Percentiles rank a stretch among this genome's conserved stretches.
Conservation (phyloP, 805 yeast species). For the Metschnikowia dekortorum region DNA sequence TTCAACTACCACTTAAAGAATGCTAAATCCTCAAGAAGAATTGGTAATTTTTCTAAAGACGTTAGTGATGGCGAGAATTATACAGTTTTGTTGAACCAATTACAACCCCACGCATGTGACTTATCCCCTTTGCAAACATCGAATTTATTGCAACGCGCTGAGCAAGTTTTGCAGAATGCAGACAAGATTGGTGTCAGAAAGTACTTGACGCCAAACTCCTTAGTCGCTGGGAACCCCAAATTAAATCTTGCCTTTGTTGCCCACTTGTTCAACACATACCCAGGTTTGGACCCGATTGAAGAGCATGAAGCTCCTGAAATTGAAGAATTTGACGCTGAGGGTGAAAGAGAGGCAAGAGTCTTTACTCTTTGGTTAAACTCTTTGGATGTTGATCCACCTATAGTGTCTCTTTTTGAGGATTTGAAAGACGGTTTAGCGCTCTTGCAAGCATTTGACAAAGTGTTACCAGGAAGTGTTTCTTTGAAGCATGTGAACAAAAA, state of each 20-base stretch:
- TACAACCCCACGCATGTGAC: conserved; percentile 80
- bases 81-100: conserved; percentile 82
- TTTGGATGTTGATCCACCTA: conserved; percentile 92
- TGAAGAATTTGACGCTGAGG: conserved; percentile 98
- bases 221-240: conserved; percentile 95
- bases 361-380: conserved; percentile 97
- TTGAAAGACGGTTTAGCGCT: conserved; percentile 87
- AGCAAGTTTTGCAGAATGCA: conserved; percentile 78
- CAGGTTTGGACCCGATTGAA: conserved; percentile 93
- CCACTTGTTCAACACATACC: conserved; percentile 91
- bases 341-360: conserved; percentile 98
- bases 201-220: conserved; percentile 87
- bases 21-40: conserved; percentile 85
- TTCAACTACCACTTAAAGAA: conserved; percentile 93
- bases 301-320: conserved; percentile 89
- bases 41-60: conserved; percentile 79
- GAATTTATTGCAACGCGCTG: conserved; percentile 79
- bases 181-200: conserved; percentile 90
- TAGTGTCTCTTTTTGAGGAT: conserved; percentile 87
- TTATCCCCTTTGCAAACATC: conserved; percentile 73
- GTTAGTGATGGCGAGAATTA: conserved; percentile 94
- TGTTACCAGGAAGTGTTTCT: conserved; percentile 87
- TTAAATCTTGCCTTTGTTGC: conserved; percentile 97
- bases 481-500: conserved; percentile 76
- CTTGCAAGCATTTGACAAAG: conserved; percentile 92